A percentile compares a stretch with the other conserved stretches of the same genome.
Conservation (phyloP, 2,329 filamentous ascomycete genomes). For the Coniochaeta sp. region DNA sequence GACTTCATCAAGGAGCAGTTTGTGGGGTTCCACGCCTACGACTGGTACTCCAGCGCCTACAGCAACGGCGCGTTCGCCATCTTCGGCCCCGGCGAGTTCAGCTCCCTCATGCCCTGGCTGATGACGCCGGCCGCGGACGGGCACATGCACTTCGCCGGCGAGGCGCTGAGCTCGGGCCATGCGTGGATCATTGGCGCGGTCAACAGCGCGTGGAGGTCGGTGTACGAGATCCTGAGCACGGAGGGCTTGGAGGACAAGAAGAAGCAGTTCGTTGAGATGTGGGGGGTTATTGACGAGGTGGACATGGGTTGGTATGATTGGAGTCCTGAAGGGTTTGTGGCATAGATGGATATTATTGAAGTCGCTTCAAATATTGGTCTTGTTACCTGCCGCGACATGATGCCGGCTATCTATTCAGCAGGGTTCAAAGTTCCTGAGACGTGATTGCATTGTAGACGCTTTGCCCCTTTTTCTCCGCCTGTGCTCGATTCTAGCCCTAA, state of each 20-base stretch:
- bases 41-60: conserved; percentile 16
- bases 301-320: conserved; percentile 16
- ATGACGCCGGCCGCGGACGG: conserved; percentile 15
- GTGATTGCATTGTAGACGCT: too few species aligned
- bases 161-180: conserved; percentile 17
- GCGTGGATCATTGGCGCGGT: conserved; percentile 18
- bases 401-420: too few species aligned
- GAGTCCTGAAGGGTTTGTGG: conserved; percentile 6
- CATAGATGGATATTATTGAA: too few species aligned
- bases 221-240: conserved; percentile 11
- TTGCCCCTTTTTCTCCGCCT: too few species aligned
- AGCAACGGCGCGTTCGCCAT: conserved; percentile 16
- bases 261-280: conserved; percentile 11
- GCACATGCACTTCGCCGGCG: conserved; percentile 16
- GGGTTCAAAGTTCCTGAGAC: too few species aligned
- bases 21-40: conserved; percentile 12
- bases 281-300: conserved; percentile 12
- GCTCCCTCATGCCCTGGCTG: conserved; percentile 13
- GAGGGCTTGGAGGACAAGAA: conserved; percentile 13
- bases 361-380: too few species aligned
- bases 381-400: too few species aligned
- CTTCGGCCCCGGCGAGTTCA: conserved; percentile 16
- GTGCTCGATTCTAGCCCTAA: too few species aligned
- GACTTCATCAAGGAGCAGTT: conserved; percentile 12
- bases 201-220: conserved; percentile 16